Base-by-base conservation (phyloP, 345 rosid species). In the Eucalyptus cloeziana region DNA sequence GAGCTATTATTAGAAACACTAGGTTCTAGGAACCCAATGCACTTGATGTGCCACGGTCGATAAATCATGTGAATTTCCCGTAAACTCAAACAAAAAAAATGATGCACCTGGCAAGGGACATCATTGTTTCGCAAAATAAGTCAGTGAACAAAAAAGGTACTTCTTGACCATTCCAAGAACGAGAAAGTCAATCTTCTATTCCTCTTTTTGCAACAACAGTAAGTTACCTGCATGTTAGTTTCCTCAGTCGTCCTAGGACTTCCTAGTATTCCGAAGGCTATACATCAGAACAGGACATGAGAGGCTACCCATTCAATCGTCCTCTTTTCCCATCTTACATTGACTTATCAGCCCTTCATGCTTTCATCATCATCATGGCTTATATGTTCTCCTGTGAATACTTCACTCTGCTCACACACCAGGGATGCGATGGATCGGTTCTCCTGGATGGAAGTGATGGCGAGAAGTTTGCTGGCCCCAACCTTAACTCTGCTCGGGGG, bases 401-500 rank as follows among this genome's bases (percentile, higher is more conserved):
- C 40, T 51, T 49, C 54, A 19, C 45, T 86, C 17, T 31, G 22
- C 80, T 83, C 45, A 27, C 49, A 13, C 85, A 7, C 5, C 69
- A 89, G 91, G 91, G 91, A 30, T 96, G 98, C 17, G 98, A 96
- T 91, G 98, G 89, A 40, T 96, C 98, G 6, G 33, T 95, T 49
- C 88, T 96, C 91, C 85, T 96, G 90, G 98, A 95, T 88, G 96
- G 96, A 80, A 87, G 87, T 6, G 92, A 58, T 27, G 89, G 92
- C 15, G 97, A 96, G 94, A 96, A 96, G 92, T 89, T 93, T 16
- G 92, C 95, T 1, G 5, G 88, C 33, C 93, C 95, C 31, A 96
- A 95, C 88, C 15, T 85, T 24, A 95, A 94, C 88, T 95, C 96
- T 14, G 95, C 89, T 2, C 93, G 95, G 91, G 98, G 98, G 83